These are phyloP conservation scores for Strobilomyces echinocephalus DNA, from an alignment of 768 basidiomycete species.

Conservation along the genomic window DNA sequence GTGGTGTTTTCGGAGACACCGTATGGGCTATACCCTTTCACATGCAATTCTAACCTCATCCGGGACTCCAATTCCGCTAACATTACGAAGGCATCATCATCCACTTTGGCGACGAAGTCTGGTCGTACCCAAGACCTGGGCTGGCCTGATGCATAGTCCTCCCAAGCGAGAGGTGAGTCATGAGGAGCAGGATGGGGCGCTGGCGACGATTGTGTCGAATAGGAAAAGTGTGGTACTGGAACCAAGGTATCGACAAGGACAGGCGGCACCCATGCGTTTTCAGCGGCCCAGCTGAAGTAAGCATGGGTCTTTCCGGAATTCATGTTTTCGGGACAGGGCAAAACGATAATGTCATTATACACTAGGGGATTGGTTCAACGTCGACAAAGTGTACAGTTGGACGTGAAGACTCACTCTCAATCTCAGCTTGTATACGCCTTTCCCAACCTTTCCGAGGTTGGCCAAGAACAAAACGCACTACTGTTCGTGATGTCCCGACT, in stretches of 20 bases:
- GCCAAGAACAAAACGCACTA: slow-evolving; percentile 87
- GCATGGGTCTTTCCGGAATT: slow-evolving; percentile 89
- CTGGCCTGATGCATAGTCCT: slow-evolving; percentile 40
- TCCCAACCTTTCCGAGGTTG: slow-evolving; percentile 78
- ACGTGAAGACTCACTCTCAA: slow-evolving; percentile 65
- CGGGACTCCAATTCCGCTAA: slow-evolving; percentile 91
- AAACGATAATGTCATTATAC: slow-evolving; percentile 80
- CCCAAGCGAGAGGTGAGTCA: slow-evolving; percentile 58
- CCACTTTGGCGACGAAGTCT: slow-evolving; percentile 89
- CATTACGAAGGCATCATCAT: slow-evolving; percentile 95
- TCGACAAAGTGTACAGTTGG: not conserved
- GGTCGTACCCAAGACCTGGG: slow-evolving; percentile 74
- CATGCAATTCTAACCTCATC: slow-evolving; percentile 70
- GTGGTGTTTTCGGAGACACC: slow-evolving; percentile 11
- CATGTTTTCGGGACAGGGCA: slow-evolving; percentile 91
- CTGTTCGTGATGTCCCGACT: slow-evolving; percentile 71
- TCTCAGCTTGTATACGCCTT: slow-evolving; percentile 76
- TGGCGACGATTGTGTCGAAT: slow-evolving; percentile 52
- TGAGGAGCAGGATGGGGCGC: slow-evolving; percentile 66
- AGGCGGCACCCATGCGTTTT: slow-evolving; percentile 87
- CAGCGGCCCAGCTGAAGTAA: slow-evolving; percentile 90
- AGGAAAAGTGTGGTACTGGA: slow-evolving; percentile 51
- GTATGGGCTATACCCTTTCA: slow-evolving; percentile 29
- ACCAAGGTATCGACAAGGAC: slow-evolving; percentile 49
- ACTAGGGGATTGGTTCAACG: slow-evolving; percentile 37